Conservation (phyloP, 2,329 filamentous ascomycete genomes). For the Boeremia exigua region DNA sequence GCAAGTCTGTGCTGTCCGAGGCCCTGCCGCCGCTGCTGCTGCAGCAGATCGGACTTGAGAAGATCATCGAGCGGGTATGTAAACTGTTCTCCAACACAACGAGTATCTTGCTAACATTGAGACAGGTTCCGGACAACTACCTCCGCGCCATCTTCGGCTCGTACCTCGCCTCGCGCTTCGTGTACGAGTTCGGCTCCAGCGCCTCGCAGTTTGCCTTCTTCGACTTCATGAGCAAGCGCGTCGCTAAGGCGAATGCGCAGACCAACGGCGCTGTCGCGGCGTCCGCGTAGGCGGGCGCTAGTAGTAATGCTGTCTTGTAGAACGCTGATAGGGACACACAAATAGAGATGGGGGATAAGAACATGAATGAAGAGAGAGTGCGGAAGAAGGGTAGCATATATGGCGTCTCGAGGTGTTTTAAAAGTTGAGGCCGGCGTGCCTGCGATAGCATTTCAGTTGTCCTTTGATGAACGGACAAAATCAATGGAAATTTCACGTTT, state of each 20-base stretch:
- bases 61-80: conserved; percentile 76
- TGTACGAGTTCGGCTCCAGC: conserved; percentile 91
- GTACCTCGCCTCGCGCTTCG: conserved; percentile 92
- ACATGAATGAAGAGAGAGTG: too few species aligned
- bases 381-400: too few species aligned
- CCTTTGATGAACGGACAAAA: too few species aligned
- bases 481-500: too few species aligned
- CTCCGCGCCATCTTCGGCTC: conserved; percentile 94
- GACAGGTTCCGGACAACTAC: conserved; percentile 83
- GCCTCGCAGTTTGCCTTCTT: conserved; percentile 98
- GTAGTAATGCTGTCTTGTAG: too few species aligned
- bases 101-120: conserved; percentile 24
- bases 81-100: conserved; percentile 37
- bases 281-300: too few species aligned
- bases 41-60: conserved; percentile 88
- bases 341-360: too few species aligned
- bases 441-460: too few species aligned
- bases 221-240: conserved; percentile 72
- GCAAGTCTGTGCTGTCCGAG: conserved; percentile 78
- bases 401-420: too few species aligned
- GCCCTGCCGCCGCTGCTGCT: conserved; percentile 84
- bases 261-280: not conserved
- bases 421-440: too few species aligned
- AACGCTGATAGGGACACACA: too few species aligned
- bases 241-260: conserved; percentile 42